These are phyloP conservation scores for Cyamopsis tetragonoloba DNA, from an alignment of 306 rosid species.

Conservation along the genomic window DNA sequence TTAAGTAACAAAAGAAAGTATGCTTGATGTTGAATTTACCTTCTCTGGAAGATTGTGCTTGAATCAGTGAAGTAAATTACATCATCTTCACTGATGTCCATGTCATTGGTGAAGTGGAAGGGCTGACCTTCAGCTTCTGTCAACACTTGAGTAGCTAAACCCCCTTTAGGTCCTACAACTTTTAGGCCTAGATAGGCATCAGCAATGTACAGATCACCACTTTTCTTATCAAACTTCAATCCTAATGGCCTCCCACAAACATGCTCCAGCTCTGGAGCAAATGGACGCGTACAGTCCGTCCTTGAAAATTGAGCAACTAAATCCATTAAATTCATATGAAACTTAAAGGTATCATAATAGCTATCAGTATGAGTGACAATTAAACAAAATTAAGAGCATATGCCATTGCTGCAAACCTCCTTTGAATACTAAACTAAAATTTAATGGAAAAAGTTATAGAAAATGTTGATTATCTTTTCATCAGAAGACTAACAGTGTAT, in stretches of 20 bases:
- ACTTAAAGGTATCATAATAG: neutral
- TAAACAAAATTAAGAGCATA: conserved; percentile 7
- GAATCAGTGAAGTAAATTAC: conserved; percentile 78
- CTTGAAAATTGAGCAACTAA: conserved; percentile 33
- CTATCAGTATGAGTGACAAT: neutral
- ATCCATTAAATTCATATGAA: neutral
- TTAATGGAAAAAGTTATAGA: neutral
- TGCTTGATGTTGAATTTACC: conserved; percentile 39
- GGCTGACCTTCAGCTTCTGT: conserved; percentile 70
- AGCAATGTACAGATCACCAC: conserved; percentile 78
- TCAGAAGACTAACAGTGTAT: neutral
- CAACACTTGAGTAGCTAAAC: conserved; percentile 65
- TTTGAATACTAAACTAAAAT: neutral
- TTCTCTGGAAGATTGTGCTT: conserved; percentile 63
- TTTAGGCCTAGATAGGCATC: conserved; percentile 90
- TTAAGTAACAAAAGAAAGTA: conserved; percentile 12
- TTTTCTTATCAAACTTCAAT: conserved; percentile 64
- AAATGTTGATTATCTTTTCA: neutral
- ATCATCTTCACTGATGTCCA: conserved; percentile 71
- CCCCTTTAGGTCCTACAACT: conserved; percentile 80
- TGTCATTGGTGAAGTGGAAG: conserved; percentile 72
- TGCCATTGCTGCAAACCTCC: neutral
- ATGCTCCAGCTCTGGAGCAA: conserved; percentile 86
- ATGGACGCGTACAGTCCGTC: conserved; percentile 63
- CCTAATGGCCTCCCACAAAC: conserved; percentile 93